Evolutionary conservation across 495 filamentous ascomycete species (phyloP).

Genomic region (Zalerion maritima): DNA sequence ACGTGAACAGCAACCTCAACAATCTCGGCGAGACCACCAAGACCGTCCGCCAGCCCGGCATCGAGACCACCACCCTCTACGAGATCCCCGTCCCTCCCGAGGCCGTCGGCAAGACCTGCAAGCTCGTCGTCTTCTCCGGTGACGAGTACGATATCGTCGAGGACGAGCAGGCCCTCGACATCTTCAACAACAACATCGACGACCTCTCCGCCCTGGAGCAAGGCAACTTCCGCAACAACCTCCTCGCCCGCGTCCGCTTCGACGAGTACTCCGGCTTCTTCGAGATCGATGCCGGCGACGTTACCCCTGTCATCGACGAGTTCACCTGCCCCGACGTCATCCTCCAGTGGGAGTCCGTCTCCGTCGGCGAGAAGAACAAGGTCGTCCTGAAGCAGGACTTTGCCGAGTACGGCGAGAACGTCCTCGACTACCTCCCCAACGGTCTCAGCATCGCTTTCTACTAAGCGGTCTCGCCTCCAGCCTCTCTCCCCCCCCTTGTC

Average conservation of each 20-base stretch:
- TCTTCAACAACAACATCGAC: constrained; percentile 12
- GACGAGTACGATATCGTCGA: constrained; percentile 4
- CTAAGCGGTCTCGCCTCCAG: constrained; percentile 2
- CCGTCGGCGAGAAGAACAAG: constrained; percentile 9
- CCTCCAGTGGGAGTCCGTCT: constrained; percentile 12
- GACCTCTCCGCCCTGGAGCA: constrained; percentile 7
- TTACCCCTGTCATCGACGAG: constrained; percentile 7
- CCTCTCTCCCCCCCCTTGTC: constrained; percentile 2
- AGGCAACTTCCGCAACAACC: constrained; percentile 11
- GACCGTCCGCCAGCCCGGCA: constrained; percentile 7
- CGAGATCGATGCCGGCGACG: constrained; percentile 9
- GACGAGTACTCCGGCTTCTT: constrained; percentile 8
- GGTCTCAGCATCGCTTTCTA: constrained; percentile 12
- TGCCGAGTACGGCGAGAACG: constrained; percentile 4
- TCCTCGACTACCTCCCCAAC: constrained; percentile 11
- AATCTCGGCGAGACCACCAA: neutral
- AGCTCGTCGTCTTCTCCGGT: constrained; percentile 8
- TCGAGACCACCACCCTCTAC: constrained; percentile 14
- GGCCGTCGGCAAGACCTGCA: constrained; percentile 11
- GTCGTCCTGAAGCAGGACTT: constrained; percentile 12
- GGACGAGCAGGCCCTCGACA: constrained; percentile 6
- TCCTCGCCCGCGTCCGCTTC: constrained; percentile 10
- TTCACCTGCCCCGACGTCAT: constrained; percentile 12
- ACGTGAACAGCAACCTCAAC: constrained; percentile 10
- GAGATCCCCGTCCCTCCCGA: constrained; percentile 12